Percentiles rank a stretch among this genome's conserved stretches.
Conservation (phyloP, 371 early-diverging fungal species). For the Mucor circinelloides region DNA sequence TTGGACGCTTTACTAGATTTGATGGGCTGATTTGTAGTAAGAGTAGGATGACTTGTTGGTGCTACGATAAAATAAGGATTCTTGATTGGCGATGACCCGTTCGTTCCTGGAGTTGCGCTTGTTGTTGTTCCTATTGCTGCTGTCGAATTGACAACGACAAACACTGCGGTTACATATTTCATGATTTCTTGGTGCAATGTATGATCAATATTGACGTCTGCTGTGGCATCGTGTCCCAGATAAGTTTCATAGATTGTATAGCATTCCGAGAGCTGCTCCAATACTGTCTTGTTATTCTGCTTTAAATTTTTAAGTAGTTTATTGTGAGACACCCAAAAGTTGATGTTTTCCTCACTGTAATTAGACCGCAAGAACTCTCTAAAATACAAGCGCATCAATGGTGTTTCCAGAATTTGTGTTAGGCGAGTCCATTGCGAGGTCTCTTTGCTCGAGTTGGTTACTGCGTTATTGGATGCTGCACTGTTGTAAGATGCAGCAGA, state of each 20-base stretch:
- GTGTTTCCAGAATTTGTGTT: constrained; percentile 59
- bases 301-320: constrained; percentile 27
- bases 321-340: constrained; percentile 59
- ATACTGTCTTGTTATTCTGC: constrained; percentile 9
- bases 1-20: neutral
- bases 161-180: constrained; percentile 27
- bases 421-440: constrained; percentile 37
- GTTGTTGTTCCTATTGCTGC: neutral
- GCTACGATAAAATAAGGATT: neutral
- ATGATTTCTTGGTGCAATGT: constrained; percentile 44
- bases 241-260: constrained; percentile 61
- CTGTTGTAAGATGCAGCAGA: constrained; percentile 11
- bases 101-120: neutral
- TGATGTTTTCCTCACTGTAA: constrained; percentile 67
- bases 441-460: neutral
- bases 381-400: constrained; percentile 58
- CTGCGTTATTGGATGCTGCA: neutral
- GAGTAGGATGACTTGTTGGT: neutral
- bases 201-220: constrained; percentile 63
- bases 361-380: constrained; percentile 62
- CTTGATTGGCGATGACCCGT: neutral
- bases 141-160: neutral
- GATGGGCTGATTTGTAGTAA: neutral
- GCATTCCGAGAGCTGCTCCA: constrained; percentile 50
- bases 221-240: constrained; percentile 45